Evolutionary conservation across 1,284 basidiomycete genomes (phyloP), one percentile per base, ranked within the genome.

Genomic region (Tylopilus orsonianus): DNA sequence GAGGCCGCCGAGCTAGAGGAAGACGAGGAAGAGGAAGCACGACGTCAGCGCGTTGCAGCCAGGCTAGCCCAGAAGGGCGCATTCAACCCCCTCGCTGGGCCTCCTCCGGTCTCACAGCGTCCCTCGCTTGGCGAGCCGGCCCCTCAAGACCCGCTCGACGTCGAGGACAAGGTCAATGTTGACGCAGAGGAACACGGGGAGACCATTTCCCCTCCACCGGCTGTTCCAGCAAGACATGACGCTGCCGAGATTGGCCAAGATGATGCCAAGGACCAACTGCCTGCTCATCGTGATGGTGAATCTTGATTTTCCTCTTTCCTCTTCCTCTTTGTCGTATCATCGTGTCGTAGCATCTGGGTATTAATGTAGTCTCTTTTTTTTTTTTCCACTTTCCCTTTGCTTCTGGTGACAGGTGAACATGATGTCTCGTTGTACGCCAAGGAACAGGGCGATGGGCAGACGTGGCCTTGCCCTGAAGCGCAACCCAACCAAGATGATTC

Each of bases 31-130:
- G 81, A 79, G 52, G 72, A 62, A 26, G 66, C 73, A 4, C 77
- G 79, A 29, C 74, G 76, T 29, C 75, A 75, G 55, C 78, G 78
- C 48, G 77, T 85, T 30, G 77, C 81, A n/a, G 83, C 81, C 53
- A 76, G 74, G 39, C 61, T 86, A 35, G 78, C 79, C 2, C 79
- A 81, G 66, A 81, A 80, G 71, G 85, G 83, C 10, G 86, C 79
- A 20, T 69, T 84, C 58, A 86, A 85, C 59, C 80, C 82, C 1
- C 75, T 84, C 50, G 71, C 75, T 14, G 67, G 58, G 18, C 54
- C 39, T 10, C 56, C 68, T 0, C 68, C 69, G 8, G 67, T 71
- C 45, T 69, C 73, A 4, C 66, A 61, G 9, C 68, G 65, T 27
- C 57, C 54, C 26, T 48, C 55, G 3, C 16, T 41, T 12, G 44